Conservation (phyloP, 257 asterid genomes). For the Phtheirospermum japonicum region DNA sequence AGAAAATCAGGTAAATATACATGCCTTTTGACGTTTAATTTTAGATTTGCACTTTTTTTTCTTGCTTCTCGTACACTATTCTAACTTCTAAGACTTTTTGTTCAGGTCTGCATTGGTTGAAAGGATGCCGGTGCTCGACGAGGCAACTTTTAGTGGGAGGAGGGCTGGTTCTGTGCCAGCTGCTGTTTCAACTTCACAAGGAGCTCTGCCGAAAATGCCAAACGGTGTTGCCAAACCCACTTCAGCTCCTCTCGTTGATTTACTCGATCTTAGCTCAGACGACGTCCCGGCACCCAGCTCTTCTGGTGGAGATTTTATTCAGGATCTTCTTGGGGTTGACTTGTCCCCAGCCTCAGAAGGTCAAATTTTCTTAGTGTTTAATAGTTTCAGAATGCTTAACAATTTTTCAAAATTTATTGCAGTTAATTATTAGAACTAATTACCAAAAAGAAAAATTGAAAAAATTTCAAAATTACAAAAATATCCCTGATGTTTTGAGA, state of each 20-base stretch:
- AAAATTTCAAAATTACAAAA: background rate
- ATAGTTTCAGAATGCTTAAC: constrained; percentile 19
- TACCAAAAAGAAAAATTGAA: background rate
- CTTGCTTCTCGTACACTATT: constrained; percentile 20
- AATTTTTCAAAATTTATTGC: constrained; percentile 7
- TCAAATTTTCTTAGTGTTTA: constrained; percentile 28
- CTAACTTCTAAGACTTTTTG: constrained; percentile 22
- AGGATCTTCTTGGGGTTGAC: constrained; percentile 90
- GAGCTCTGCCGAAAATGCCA: constrained; percentile 65
- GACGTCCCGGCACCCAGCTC: constrained; percentile 64
- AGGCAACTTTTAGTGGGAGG: constrained; percentile 79
- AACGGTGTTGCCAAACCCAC: constrained; percentile 73
- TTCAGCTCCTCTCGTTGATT: constrained; percentile 78
- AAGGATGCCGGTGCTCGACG: constrained; percentile 96
- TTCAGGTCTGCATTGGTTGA: constrained; percentile 83
- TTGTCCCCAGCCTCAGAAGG: constrained; percentile 65
- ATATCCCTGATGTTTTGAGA: background rate
- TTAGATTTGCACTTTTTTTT: constrained; percentile 1
- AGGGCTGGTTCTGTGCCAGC: constrained; percentile 75
- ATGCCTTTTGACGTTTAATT: constrained; percentile 17
- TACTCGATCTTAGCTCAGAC: constrained; percentile 82
- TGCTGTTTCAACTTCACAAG: constrained; percentile 74
- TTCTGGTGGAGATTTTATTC: constrained; percentile 83
- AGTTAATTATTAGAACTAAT: background rate
- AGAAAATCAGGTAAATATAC: constrained; percentile 61